A percentile compares a stretch with the other conserved stretches of the same genome.
Conservation (phyloP, 2,329 filamentous ascomycete species). For the Rutstroemia sp. region DNA sequence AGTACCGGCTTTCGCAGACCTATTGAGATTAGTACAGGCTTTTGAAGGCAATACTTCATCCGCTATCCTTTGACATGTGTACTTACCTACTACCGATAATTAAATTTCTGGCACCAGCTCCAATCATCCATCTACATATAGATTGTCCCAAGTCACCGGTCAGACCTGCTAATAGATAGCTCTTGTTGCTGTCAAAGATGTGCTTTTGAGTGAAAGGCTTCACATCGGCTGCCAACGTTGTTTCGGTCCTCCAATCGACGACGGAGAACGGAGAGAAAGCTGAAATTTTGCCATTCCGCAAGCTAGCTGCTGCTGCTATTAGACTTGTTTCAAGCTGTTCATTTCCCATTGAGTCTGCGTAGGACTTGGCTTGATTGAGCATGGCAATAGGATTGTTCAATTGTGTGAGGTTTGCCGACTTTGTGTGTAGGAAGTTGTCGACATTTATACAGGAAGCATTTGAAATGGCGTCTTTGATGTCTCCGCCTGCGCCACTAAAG, state of each 20-base stretch:
- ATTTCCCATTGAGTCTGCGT: neutral
- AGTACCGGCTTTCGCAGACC: conserved; percentile 29
- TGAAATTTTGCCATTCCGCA: neutral
- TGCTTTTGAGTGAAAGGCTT: neutral
- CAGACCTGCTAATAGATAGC: conserved; percentile 29
- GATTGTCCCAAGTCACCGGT: conserved; percentile 30
- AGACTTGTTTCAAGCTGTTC: neutral
- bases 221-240: conserved; percentile 1
- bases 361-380: neutral
- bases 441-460: neutral
- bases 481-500: neutral
- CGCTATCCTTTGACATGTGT: too few species aligned
- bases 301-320: neutral
- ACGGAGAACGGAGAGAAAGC: neutral
- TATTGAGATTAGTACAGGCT: conserved; percentile 6
- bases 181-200: conserved; percentile 18
- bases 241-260: conserved; percentile 9
- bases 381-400: neutral
- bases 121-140: conserved; percentile 35
- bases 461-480: neutral
- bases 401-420: neutral
- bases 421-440: neutral
- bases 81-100: conserved; percentile 5
- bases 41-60: neutral
- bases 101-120: conserved; percentile 28